These are phyloP conservation scores for Grosmannia clavigera DNA, from an alignment of 2,329 filamentous ascomycete genomes.

Conservation along the genomic window DNA sequence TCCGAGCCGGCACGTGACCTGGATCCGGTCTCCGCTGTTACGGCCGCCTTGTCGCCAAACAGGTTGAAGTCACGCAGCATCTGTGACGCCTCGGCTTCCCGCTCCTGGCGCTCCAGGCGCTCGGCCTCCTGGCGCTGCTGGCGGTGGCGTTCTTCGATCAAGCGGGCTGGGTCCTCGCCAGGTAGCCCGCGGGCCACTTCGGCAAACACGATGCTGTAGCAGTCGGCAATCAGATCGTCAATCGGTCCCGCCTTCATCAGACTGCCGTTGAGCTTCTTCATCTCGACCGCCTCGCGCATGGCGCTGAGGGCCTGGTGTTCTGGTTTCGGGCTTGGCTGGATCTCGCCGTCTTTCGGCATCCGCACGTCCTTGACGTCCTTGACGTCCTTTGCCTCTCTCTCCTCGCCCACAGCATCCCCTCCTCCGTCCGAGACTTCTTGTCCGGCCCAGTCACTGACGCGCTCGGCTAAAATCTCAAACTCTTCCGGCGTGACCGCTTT, in stretches of 20 bases:
- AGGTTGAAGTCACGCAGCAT: constrained; percentile 11
- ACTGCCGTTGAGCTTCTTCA: constrained; percentile 66
- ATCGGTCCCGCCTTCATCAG: constrained; percentile 77
- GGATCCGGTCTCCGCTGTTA: neutral
- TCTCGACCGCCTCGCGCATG: constrained; percentile 44
- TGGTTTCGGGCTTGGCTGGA: constrained; percentile 1
- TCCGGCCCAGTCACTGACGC: constrained; percentile 41
- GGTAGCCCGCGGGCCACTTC: constrained; percentile 51
- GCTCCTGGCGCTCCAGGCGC: constrained; percentile 7
- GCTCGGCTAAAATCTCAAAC: constrained; percentile 43
- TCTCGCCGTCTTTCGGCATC: neutral
- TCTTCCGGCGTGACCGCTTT: constrained; percentile 41
- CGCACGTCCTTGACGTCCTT: neutral
- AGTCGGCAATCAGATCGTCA: constrained; percentile 87
- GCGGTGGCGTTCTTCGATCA: constrained; percentile 30
- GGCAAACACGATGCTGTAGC: constrained; percentile 67
- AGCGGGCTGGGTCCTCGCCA: constrained; percentile 31
- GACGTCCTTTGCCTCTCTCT: neutral
- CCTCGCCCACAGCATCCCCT: neutral
- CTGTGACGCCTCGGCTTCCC: constrained; percentile 13
- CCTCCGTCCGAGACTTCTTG: neutral
- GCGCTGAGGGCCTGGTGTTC: constrained; percentile 36
- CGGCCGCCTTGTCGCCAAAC: constrained; percentile 3
- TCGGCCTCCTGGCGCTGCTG: constrained; percentile 19
- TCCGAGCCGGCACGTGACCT: constrained; percentile 13